Conservation (phyloP, 2,329 filamentous ascomycete genomes). For the Diaporthe sp. region DNA sequence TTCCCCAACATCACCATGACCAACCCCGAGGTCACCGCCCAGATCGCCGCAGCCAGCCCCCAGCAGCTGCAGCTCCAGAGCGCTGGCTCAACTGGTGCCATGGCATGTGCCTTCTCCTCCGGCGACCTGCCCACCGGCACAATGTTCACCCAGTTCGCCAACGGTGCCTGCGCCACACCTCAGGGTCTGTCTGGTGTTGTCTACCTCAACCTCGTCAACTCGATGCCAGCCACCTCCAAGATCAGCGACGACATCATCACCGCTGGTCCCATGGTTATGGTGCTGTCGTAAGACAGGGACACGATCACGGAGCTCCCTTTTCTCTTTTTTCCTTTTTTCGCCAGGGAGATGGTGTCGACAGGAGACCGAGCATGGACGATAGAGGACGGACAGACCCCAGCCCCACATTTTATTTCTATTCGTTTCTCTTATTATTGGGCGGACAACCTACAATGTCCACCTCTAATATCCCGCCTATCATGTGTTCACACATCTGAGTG, state of each 20-base stretch:
- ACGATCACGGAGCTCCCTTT: neutral
- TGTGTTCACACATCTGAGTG: constrained; percentile 22
- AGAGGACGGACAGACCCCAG: constrained; percentile 34
- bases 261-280: constrained; percentile 74
- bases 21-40: constrained; percentile 21
- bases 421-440: constrained; percentile 33
- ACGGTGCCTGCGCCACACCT: constrained; percentile 72
- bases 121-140: constrained; percentile 71
- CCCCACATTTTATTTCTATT: constrained; percentile 32
- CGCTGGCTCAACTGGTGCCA: constrained; percentile 64
- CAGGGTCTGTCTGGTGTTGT: constrained; percentile 73
- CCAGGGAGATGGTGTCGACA: constrained; percentile 35
- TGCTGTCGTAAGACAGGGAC: constrained; percentile 58
- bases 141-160: constrained; percentile 70
- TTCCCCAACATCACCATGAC: constrained; percentile 71
- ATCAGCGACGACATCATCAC: constrained; percentile 75
- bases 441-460: constrained; percentile 26
- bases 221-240: constrained; percentile 62
- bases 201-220: constrained; percentile 76
- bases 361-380: constrained; percentile 34
- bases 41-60: constrained; percentile 54
- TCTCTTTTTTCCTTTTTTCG: constrained; percentile 7
- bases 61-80: constrained; percentile 64
- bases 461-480: constrained; percentile 40
- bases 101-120: constrained; percentile 77